Conservation (phyloP, 768 basidiomycete genomes). For the Dentipellis sp. region DNA sequence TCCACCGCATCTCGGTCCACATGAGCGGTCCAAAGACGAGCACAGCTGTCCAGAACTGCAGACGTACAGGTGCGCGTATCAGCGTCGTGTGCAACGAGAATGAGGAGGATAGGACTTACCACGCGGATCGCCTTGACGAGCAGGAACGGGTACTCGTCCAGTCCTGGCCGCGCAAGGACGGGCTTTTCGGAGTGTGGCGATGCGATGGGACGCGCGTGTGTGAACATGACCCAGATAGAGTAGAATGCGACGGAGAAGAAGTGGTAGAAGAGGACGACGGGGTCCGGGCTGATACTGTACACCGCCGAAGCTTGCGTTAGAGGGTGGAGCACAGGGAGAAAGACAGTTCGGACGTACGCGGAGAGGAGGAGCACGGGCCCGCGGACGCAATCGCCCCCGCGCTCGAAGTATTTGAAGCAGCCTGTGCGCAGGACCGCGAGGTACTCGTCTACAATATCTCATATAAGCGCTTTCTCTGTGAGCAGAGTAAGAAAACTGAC, state of each 20-base stretch:
- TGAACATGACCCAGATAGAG: conserved; percentile 86
- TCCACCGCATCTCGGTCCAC: conserved; percentile 78
- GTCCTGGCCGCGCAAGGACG: conserved; percentile 29
- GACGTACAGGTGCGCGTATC: not conserved
- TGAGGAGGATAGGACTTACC: conserved; percentile 29
- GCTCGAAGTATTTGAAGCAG: conserved; percentile 96
- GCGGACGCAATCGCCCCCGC: conserved; percentile 79
- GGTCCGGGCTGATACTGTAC: conserved; percentile 69
- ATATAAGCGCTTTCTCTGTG: not conserved
- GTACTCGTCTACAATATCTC: conserved; percentile 40
- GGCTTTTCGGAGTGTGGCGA: conserved; percentile 26
- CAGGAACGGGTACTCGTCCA: conserved; percentile 63
- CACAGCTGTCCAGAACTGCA: conserved; percentile 83
- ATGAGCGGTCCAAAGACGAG: conserved; percentile 84
- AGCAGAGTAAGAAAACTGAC: conserved; percentile 35
- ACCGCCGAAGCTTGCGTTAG: not conserved
- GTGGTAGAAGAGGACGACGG: conserved; percentile 72
- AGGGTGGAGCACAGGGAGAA: not conserved
- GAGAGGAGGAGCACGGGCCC: conserved; percentile 89
- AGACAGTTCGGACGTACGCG: conserved; percentile 43
- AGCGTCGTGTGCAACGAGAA: not conserved
- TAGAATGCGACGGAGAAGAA: conserved; percentile 97
- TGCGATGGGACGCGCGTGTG: conserved; percentile 37
- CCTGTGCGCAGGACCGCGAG: conserved; percentile 64
- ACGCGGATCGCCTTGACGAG: conserved; percentile 53